Conservation (phyloP, 805 yeast genomes). For the Priceomyces haplophilus region DNA sequence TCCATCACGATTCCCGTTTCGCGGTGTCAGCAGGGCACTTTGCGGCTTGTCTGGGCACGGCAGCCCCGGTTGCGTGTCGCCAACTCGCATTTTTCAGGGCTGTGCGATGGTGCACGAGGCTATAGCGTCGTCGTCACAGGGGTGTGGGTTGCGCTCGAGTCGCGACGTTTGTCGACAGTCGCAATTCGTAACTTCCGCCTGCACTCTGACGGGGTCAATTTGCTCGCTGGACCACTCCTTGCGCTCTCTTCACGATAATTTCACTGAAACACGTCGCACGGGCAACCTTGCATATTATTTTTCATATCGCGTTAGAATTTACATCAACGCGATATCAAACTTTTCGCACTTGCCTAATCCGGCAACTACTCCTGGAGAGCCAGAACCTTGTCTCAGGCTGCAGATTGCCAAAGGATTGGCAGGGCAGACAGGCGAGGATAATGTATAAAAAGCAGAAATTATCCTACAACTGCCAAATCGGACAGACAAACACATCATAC, state of each 20-base stretch:
- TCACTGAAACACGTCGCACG: constrained; percentile 1
- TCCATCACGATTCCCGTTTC: too few relatives aligned
- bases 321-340: constrained; percentile 4
- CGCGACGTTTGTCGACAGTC: too few relatives aligned
- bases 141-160: too few relatives aligned
- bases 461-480: not conserved
- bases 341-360: not conserved
- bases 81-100: too few relatives aligned
- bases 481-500: too few relatives aligned
- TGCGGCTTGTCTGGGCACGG: not conserved
- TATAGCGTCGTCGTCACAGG: too few relatives aligned
- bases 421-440: not conserved
- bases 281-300: constrained; percentile 1
- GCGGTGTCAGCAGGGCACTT: too few relatives aligned
- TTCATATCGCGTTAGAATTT: constrained; percentile 1
- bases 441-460: not conserved
- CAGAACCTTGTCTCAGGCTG: too few relatives aligned
- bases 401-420: not conserved
- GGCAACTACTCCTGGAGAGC: not conserved
- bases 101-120: too few relatives aligned
- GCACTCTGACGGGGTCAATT: too few relatives aligned
- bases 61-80: not conserved
- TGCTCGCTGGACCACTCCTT: not conserved
- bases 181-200: too few relatives aligned
- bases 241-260: constrained; percentile 1